phyloP scores from a whole-genome alignment of 768 basidiomycete genomes.

The Pleurotus citrinopileatus region DNA sequence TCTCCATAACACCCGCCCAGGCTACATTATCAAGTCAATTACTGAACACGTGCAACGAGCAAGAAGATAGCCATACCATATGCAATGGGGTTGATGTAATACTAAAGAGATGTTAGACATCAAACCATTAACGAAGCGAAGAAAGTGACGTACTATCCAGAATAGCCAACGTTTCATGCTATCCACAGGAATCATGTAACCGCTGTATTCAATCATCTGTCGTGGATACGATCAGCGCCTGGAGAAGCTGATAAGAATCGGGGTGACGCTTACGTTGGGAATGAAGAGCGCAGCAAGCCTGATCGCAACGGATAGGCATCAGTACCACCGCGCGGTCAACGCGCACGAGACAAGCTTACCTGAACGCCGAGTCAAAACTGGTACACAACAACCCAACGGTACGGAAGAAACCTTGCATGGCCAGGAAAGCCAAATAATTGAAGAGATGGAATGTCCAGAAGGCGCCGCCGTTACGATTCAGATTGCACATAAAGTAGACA shows the following conservation, averaged over 20 bases:
- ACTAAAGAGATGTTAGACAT: constrained; percentile 35
- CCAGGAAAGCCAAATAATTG: constrained; percentile 59
- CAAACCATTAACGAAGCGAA: neutral
- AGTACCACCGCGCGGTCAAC: neutral
- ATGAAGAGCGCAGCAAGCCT: constrained; percentile 63
- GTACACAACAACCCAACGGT: constrained; percentile 56
- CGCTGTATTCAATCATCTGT: constrained; percentile 46
- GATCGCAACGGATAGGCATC: constrained; percentile 16
- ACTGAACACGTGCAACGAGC: neutral
- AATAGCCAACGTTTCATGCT: constrained; percentile 81
- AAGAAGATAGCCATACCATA: constrained; percentile 44
- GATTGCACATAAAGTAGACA: constrained; percentile 65
- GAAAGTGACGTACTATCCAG: constrained; percentile 62
- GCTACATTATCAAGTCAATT: constrained; percentile 28
- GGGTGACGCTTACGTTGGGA: constrained; percentile 49
- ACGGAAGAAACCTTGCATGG: constrained; percentile 86
- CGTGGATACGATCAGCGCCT: neutral
- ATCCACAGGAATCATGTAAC: constrained; percentile 61
- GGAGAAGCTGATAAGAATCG: neutral
- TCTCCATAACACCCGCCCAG: constrained; percentile 79
- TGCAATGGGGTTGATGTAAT: constrained; percentile 75
- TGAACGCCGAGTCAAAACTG: constrained; percentile 45
- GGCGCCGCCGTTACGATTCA: constrained; percentile 40
- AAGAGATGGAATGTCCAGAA: constrained; percentile 64
- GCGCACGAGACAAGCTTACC: constrained; percentile 7